A percentile compares a stretch with the other conserved stretches of the same genome.
Evolutionary conservation across 345 rosid species (phyloP).

Genomic region (Anastatica hierochuntica): DNA sequence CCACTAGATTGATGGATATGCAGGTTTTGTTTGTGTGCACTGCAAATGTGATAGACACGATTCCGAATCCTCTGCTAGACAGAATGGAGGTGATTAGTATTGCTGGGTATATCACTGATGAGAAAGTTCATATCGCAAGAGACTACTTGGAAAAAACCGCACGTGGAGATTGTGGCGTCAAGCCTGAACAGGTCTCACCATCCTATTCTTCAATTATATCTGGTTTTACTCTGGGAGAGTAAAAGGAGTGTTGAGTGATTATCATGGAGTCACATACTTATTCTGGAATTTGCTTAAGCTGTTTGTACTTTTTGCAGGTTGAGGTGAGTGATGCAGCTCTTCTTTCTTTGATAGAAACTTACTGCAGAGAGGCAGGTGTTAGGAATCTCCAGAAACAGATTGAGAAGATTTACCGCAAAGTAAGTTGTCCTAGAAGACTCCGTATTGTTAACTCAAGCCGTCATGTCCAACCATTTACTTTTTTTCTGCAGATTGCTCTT

Average conservation of each 20-base stretch:
- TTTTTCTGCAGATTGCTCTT: conserved; percentile 66
- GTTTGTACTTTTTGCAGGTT: conserved; percentile 36
- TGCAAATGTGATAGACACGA: conserved; percentile 89
- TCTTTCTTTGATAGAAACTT: conserved; percentile 81
- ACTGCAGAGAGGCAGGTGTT: conserved; percentile 99
- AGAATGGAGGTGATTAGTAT: conserved; percentile 97
- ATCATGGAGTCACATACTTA: neutral
- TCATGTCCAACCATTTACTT: neutral
- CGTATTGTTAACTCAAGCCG: neutral
- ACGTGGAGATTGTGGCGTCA: conserved; percentile 85
- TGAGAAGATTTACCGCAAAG: conserved; percentile 99
- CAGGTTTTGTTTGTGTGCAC: conserved; percentile 99
- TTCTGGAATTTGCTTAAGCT: neutral
- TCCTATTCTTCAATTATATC: neutral
- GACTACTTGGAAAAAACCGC: conserved; percentile 87
- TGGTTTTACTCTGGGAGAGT: neutral
- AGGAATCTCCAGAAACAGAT: conserved; percentile 98
- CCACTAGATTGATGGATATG: neutral
- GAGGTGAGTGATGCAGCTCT: too few relatives aligned
- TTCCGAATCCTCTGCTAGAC: conserved; percentile 96
- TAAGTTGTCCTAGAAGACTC: conserved; percentile 13
- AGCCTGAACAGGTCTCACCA: conserved; percentile 69
- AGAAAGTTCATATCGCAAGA: conserved; percentile 97
- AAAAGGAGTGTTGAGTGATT: neutral
- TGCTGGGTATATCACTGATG: conserved; percentile 98